A percentile compares a stretch with the other conserved stretches of the same genome.
phyloP scores from a whole-genome alignment of 23 red algal genomes.

The Gracilaria caudata region DNA sequence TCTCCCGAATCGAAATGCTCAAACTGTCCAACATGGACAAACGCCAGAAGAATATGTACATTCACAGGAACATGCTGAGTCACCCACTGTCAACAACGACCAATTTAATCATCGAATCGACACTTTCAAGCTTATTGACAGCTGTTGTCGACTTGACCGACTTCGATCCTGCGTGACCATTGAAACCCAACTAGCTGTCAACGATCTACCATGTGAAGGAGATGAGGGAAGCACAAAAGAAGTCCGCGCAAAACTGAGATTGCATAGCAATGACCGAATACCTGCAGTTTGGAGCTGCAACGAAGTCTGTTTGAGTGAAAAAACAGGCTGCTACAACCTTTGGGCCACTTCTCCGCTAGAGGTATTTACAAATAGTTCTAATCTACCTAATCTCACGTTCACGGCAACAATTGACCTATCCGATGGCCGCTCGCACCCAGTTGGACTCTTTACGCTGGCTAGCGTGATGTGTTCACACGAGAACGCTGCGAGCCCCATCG shows the following conservation, averaged over 20 bases:
- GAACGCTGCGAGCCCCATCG: neutral
- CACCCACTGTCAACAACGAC: neutral
- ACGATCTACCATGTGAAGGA: neutral
- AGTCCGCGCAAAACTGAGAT: conserved; percentile 1
- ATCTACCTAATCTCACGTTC: conserved; percentile 3
- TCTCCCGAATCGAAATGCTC: neutral
- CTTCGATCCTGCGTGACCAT: conserved; percentile 3
- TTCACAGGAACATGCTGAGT: neutral
- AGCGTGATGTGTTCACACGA: neutral
- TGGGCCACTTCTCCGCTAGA: neutral
- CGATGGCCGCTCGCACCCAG: neutral
- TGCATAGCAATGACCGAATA: conserved; percentile 3
- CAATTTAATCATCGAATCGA: neutral
- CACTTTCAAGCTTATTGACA: neutral
- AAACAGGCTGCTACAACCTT: neutral
- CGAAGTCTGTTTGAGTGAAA: neutral
- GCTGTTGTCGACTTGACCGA: neutral
- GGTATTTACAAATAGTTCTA: conserved; percentile 14
- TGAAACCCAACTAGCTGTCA: neutral
- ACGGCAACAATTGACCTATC: neutral
- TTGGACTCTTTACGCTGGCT: conserved; percentile 18
- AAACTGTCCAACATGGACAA: neutral
- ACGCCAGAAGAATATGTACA: neutral
- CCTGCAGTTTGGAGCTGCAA: conserved; percentile 17
- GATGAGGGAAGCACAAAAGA: neutral